These are phyloP conservation scores for Inga leiocalycina DNA, from an alignment of 306 rosid species.

Conservation along the genomic window DNA sequence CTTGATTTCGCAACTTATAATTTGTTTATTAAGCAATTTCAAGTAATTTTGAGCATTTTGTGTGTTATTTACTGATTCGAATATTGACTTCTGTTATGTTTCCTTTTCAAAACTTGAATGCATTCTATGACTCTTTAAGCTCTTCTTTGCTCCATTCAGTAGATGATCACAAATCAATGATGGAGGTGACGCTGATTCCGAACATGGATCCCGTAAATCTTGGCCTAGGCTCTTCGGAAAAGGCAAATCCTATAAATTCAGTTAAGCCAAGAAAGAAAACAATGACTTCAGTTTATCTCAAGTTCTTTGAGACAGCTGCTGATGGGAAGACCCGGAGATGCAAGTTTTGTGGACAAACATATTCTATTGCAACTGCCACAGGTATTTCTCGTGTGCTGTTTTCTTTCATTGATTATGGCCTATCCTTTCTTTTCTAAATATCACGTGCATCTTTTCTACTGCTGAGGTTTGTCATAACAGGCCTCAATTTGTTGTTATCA, in stretches of 20 bases:
- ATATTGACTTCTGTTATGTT: not conserved
- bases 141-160: slow-evolving; percentile 26
- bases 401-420: not conserved
- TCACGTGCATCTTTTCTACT: not conserved
- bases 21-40: not conserved
- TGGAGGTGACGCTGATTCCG: slow-evolving; percentile 73
- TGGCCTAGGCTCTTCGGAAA: slow-evolving; percentile 72
- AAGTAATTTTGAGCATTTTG: slow-evolving; percentile 12
- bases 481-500: not conserved
- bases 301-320: slow-evolving; percentile 87
- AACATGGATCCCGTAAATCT: slow-evolving; percentile 63
- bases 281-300: slow-evolving; percentile 93
- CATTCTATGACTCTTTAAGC: slow-evolving; percentile 24
- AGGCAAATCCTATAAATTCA: slow-evolving; percentile 53
- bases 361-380: slow-evolving; percentile 91
- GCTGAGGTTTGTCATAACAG: not conserved
- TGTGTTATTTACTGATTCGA: not conserved
- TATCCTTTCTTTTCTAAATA: slow-evolving; percentile 6
- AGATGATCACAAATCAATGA: slow-evolving; percentile 78
- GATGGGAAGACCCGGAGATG: slow-evolving; percentile 89
- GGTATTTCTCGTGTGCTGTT: slow-evolving; percentile 49
- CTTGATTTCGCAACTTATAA: not conserved
- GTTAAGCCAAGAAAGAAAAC: slow-evolving; percentile 89
- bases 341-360: slow-evolving; percentile 96
- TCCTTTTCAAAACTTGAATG: slow-evolving; percentile 21